Base-by-base conservation (phyloP, 1,284 basidiomycete genomes). In the Calocybe gambosa region DNA sequence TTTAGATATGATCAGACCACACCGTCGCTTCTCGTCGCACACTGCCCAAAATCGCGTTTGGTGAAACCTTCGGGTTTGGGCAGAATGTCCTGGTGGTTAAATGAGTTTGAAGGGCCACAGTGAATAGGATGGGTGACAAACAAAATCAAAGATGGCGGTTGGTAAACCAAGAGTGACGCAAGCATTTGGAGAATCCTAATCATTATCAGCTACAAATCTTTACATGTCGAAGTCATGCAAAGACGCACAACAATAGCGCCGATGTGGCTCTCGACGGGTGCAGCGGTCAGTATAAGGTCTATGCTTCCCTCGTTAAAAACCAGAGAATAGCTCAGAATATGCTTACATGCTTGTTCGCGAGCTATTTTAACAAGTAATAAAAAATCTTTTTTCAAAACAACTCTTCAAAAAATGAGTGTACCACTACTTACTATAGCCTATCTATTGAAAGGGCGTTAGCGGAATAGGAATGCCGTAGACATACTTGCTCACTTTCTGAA, bases 251-350 rank as follows among this genome's bases (percentile, higher is more conserved):
- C 86, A 19, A 89, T 59, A 1, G 85, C 84, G 4, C 80, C 85
- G 47, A 89, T 75, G 55, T 88, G 85, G 46, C 79, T 80, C 58
- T 90, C 87, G 36, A 89, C 68, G 0, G 87, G 86, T 0, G 86
- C 86, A 0, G 85, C 85, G 0, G 81, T 82, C 13, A 91, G 70
- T 8, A 90, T 66, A 5, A 90, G 73, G 56, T 89, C 82, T 74
- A 56, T n/a, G 19, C 4, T 35, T 35, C 5, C 33, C 4, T 5
- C 13, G 33, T 35, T 16, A 37, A 37, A 18, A 37, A 19, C 35
- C 35, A 37, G 29, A 12, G 6, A n/a, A 12, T 10, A 12, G 29
- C 5, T 4, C 3, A 31, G 29, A n/a, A 10, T 37, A 3, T 5
- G 13, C 77, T 55, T 54, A 83, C 81, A 85, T 10, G 81, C 77